These are phyloP conservation scores for Aureobasidium lini DNA, from an alignment of 2,329 filamentous ascomycete genomes.

Conservation along the genomic window DNA sequence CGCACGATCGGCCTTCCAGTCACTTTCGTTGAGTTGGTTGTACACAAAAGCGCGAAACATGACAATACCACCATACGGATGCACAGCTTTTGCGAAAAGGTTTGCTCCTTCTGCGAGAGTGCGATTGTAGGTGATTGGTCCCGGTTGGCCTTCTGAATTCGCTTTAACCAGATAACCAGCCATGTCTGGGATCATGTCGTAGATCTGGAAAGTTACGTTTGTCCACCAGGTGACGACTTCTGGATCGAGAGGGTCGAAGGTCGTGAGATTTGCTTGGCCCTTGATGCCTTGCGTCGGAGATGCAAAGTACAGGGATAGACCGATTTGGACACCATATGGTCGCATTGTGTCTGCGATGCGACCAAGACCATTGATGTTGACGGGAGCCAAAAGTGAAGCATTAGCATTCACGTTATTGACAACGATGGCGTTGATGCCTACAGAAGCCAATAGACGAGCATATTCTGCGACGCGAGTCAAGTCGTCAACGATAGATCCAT, in stretches of 20 bases:
- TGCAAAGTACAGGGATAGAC: slow-evolving; percentile 61
- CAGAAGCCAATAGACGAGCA: slow-evolving; percentile 58
- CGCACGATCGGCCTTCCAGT: slow-evolving; percentile 61
- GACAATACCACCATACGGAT: slow-evolving; percentile 54
- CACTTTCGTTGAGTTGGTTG: slow-evolving; percentile 48
- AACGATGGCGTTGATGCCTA: slow-evolving; percentile 58
- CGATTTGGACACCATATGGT: slow-evolving; percentile 59
- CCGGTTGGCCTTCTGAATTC: slow-evolving; percentile 64
- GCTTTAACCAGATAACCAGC: slow-evolving; percentile 65
- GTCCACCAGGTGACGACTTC: slow-evolving; percentile 57
- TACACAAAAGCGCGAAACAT: slow-evolving; percentile 71
- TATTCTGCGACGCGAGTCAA: slow-evolving; percentile 55
- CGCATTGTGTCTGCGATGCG: slow-evolving; percentile 58
- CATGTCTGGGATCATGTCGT: slow-evolving; percentile 56
- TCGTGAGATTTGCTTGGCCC: slow-evolving; percentile 43
- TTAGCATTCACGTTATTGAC: slow-evolving; percentile 70
- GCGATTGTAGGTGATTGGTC: slow-evolving; percentile 61
- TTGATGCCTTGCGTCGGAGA: slow-evolving; percentile 46
- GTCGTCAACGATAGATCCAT: slow-evolving; percentile 50
- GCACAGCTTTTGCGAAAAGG: slow-evolving; percentile 54
- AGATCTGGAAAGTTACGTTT: slow-evolving; percentile 52
- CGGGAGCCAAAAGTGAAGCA: slow-evolving; percentile 45
- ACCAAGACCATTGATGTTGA: slow-evolving; percentile 54
- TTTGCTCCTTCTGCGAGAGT: slow-evolving; percentile 63
- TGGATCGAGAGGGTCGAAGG: slow-evolving; percentile 58